phyloP scores from a whole-genome alignment of 345 rosid species.

The Eucalyptus regnans region DNA sequence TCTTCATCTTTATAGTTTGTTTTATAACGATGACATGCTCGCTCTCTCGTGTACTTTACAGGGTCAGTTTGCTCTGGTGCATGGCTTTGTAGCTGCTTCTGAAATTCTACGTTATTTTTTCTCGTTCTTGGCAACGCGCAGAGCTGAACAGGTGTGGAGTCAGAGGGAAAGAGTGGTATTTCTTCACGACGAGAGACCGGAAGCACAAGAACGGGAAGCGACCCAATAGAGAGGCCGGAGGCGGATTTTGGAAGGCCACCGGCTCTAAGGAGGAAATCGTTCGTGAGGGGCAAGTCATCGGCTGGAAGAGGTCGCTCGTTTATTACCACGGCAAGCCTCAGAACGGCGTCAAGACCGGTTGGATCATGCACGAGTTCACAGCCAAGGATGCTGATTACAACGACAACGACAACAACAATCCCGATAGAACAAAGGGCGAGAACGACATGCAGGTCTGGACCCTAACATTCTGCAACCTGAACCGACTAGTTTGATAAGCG shows the following conservation, averaged over 20 bases:
- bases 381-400: background rate
- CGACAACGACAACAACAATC: background rate
- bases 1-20: background rate
- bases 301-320: background rate
- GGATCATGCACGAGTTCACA: background rate
- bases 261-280: background rate
- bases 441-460: background rate
- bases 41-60: background rate
- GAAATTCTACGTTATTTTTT: background rate
- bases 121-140: background rate
- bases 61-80: background rate
- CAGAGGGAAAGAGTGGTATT: background rate
- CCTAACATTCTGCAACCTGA: background rate
- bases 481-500: background rate
- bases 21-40: background rate
- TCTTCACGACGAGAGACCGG: conserved; percentile 2
- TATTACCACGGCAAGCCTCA: background rate
- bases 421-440: background rate
- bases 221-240: background rate
- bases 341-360: background rate
- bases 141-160: background rate
- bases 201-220: background rate
- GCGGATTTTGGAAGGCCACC: background rate
- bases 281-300: background rate
- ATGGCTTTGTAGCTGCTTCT: background rate